Base-by-base conservation (phyloP, 352 stramenopile species). In the Globisporangium recalcitrans region DNA sequence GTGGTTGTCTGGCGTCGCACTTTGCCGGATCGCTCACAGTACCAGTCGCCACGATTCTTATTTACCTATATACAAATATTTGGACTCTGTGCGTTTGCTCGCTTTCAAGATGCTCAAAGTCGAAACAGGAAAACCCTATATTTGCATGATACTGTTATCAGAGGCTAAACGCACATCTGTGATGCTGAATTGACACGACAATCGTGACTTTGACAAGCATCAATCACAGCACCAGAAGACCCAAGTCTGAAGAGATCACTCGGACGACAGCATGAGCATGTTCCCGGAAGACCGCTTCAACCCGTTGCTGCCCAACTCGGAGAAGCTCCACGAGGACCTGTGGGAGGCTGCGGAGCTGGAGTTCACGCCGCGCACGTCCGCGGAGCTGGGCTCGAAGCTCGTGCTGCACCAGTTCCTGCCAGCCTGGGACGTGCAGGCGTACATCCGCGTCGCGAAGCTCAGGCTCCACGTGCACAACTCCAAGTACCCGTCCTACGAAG, bases 401-500 rank as follows among this genome's bases (percentile, higher is more conserved):
- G 74, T 89, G 62, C 70, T 95, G 64, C 86, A 93, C 61, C 86
- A 95, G 69, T 95, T 95, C 61, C 72, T 91, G 52, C 84, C 86
- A 3, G 78, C 86, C 1, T 95, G 83, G 81, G 85, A 91, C 54
- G 80, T 93, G 10, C 84, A 93, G 72, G 86, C 86, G 7, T 95
- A 95, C 70, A 66, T 91, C 62, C 86, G 84, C 51, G 80, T 95
- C 53, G 84, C 84, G 8, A 69, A 81, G 57, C 77, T 95, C 32
- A 67, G 69, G 26, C 64, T 95, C 52, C 84, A 95, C 60, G 84
- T 95, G 56, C 80, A 93, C 63, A 95, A 93, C 81, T 91, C 86
- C 49, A 75, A 77, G 67, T 95, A 95, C 63, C 84, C 86, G 21
- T 53, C 61, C 44, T 92, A 93, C 64, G 86, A 93, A 60, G 81